Base-by-base conservation (phyloP, 1,284 basidiomycete genomes). In the Hymenochaete sp. region DNA sequence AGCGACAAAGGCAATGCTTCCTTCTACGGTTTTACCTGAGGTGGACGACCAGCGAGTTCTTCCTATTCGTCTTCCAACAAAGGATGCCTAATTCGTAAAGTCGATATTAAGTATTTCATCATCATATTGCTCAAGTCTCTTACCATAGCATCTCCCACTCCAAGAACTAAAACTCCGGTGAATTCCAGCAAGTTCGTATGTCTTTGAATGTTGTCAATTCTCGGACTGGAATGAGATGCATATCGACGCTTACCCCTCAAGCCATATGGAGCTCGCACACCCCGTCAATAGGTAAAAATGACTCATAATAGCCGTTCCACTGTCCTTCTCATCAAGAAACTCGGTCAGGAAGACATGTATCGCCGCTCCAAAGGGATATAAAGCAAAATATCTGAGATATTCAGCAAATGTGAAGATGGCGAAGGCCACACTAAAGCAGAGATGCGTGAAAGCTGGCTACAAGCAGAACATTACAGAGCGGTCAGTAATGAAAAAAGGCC, bases 311-410 rank as follows among this genome's bases (percentile, higher is more conserved):
- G 93, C 96, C 7, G 95, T 96, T 4, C 96, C 96, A 38, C 82
- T 77, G 63, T 99, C 96, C 67, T 93, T 93, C 56, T 85, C 73
- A 62, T 99, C 96, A 59, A 98, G 70, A 59, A 99, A 99, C 63
- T 98, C 95, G 67, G 86, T 88, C 75, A 98, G 82, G 66, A 99
- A 99, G 50, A 98, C 68, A 66, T 99, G 96, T 21, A 99, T 79
- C 9, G 81, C 73, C 3, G 90, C 95, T 6, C 93, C 93, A 56
- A 98, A 87, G 2, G 96, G 96, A 65, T 95, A 98, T 25, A 98
- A 77, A 26, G 96, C 96, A 65, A 98, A 99, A 65, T 98, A 99
- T 41, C 96, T 86, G 52, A 95, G 76, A 66, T 96, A 97, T 67
- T 97, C 93, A 45, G 86, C 81, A 61, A 97, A 96, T n/a, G 82